Evolutionary conservation across 768 basidiomycete genomes (phyloP), one percentile per base, ranked within the genome.

Genomic region (Podaxis pistillaris): DNA sequence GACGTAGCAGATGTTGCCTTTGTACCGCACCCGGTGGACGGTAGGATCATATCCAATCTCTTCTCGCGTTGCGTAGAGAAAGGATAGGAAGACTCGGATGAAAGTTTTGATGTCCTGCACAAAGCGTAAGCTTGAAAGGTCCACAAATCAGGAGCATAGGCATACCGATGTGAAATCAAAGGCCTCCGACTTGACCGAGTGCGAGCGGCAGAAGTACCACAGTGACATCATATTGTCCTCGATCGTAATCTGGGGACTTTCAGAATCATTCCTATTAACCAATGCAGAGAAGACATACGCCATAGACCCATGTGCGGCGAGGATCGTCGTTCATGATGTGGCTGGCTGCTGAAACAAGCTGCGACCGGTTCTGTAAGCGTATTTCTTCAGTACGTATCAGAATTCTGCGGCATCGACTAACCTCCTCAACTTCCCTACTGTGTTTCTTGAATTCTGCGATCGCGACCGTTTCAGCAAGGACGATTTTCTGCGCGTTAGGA

Each of bases 181-280:
- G 11, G 30, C 4, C 15, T 59, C 15, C 13, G 50, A 52, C 33
- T 64, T 64, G 17, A 51, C 38, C 7, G 63, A 58, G 22, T 59
- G 58, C 1, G 63, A 59, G 0, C 57, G 57, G 0, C 44, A 64
- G 50, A 64, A 64, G 28, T 64, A 59, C 63, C 63, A 64, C 7
- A 64, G 2, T 2, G 63, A 53, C 26, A 59, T 52, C 7, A 30
- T 7, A 17, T 28, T 17, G 38, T 46, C 57, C 57, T 64, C 63
- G 28, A 65, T 59, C 3, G 64, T 60, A 9, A 65, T 59, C 64
- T 65, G 24, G 0, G 0, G 15, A 0, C 6, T 51, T 1, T 53
- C 6, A 41, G 19, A 12, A 30, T 22, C 37, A 62, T 46, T 1
- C 0, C 1, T 2, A 7, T 5, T 15, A 0, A 1, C 15, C 15